These are phyloP conservation scores for Phaeophleospora eucalypticola DNA, from an alignment of 2,329 filamentous ascomycete species.

Conservation along the genomic window DNA sequence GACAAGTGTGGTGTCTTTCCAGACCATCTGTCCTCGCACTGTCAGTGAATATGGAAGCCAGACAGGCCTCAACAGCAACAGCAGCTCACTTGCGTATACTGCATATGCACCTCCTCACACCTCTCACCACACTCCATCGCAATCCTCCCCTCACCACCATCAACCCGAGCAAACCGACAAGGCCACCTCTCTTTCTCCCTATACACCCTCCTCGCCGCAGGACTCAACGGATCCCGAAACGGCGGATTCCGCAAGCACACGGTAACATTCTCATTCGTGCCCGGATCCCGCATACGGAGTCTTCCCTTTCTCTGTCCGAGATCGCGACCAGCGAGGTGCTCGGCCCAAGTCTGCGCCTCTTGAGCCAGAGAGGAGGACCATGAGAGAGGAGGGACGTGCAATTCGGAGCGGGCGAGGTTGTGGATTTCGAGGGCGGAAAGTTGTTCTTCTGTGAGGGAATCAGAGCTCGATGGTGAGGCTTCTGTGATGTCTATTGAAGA, in stretches of 20 bases:
- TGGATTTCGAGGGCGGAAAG: not conserved
- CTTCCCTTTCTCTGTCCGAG: not conserved
- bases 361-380: slow-evolving; percentile 4
- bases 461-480: not conserved
- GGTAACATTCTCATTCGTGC: not conserved
- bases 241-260: not conserved
- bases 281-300: not conserved
- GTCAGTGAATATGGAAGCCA: not conserved
- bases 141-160: not conserved
- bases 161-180: not conserved
- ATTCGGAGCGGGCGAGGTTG: not conserved
- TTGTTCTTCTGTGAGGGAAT: not conserved
- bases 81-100: slow-evolving; percentile 1
- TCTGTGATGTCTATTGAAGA: too few species aligned
- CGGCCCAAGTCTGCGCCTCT: slow-evolving; percentile 3
- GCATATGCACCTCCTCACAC: not conserved
- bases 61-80: not conserved
- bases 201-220: not conserved
- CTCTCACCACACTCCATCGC: not conserved
- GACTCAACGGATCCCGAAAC: not conserved
- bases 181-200: not conserved
- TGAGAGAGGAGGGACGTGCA: slow-evolving; percentile 1
- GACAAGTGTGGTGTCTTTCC: slow-evolving; percentile 1
- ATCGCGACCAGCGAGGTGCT: not conserved
- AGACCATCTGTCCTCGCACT: slow-evolving; percentile 2